Evolutionary conservation across 2,329 filamentous ascomycete species (phyloP).

Genomic region (Aphanoascus verrucosus): DNA sequence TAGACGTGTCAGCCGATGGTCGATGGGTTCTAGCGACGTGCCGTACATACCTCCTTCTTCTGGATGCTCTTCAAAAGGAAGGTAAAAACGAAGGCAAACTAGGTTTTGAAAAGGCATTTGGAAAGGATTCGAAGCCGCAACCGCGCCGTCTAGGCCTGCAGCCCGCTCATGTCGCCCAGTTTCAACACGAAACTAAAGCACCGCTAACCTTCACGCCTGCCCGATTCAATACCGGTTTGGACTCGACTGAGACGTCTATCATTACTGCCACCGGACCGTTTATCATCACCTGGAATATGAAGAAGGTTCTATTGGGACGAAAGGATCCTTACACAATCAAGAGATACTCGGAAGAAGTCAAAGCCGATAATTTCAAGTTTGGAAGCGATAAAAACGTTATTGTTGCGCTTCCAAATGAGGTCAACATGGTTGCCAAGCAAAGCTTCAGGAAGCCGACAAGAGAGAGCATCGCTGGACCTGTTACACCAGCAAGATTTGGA

Average conservation of each 20-base stretch:
- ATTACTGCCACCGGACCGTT: conserved; percentile 94
- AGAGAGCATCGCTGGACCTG: conserved; percentile 69
- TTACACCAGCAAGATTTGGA: conserved; percentile 44
- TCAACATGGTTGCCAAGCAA: conserved; percentile 90
- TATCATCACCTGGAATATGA: conserved; percentile 91
- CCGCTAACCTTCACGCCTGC: conserved; percentile 81
- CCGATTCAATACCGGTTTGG: conserved; percentile 82
- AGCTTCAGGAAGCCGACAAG: conserved; percentile 78
- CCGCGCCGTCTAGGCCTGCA: conserved; percentile 80
- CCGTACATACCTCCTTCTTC: conserved; percentile 83
- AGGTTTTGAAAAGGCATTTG: conserved; percentile 90
- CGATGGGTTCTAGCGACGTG: conserved; percentile 93
- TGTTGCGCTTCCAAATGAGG: conserved; percentile 89
- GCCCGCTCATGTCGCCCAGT: conserved; percentile 88
- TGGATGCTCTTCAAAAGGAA: conserved; percentile 79
- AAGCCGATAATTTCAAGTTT: conserved; percentile 97
- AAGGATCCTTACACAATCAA: conserved; percentile 95
- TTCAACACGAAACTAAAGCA: conserved; percentile 88
- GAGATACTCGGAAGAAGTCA: conserved; percentile 87
- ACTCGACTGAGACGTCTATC: conserved; percentile 77
- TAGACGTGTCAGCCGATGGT: conserved; percentile 91
- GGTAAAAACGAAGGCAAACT: conserved; percentile 97
- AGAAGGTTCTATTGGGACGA: conserved; percentile 69
- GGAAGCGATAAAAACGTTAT: conserved; percentile 97
- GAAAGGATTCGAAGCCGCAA: conserved; percentile 85